Conservation (phyloP, 306 rosid species). For the Lagenaria siceraria region DNA sequence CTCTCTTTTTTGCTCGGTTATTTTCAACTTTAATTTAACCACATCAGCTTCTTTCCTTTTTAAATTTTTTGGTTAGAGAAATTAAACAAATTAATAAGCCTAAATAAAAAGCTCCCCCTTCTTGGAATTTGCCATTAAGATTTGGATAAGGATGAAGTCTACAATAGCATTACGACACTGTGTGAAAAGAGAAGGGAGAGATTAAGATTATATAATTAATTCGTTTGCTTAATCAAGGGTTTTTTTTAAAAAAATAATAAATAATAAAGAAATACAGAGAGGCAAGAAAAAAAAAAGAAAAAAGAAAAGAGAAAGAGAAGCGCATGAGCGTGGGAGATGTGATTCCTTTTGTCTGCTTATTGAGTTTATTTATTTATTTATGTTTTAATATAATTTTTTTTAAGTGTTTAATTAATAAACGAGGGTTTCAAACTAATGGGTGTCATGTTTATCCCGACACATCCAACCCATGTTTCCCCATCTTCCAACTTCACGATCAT, state of each 20-base stretch:
- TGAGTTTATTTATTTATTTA: background rate
- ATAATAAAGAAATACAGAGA: background rate
- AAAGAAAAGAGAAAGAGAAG: background rate
- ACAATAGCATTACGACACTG: background rate
- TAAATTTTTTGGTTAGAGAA: background rate
- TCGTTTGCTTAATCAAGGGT: background rate
- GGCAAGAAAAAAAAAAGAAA: background rate
- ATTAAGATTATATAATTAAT: background rate
- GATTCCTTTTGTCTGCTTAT: conserved; percentile 1
- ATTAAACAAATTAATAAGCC: background rate
- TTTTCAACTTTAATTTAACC: background rate
- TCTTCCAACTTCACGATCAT: background rate
- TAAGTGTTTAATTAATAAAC: background rate
- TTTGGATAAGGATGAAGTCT: conserved; percentile 1
- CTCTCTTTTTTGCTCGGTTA: no score
- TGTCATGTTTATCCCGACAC: conserved; percentile 12
- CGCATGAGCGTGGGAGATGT: background rate
- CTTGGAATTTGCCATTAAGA: background rate
- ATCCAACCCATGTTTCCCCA: conserved; percentile 11
- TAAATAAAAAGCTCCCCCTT: background rate
- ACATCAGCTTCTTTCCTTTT: background rate
- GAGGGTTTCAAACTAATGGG: background rate
- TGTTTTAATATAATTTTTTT: no score
- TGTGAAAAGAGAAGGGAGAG: background rate
- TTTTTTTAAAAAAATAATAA: background rate